Base-by-base conservation (phyloP, 768 basidiomycete species). In the Crassisporium funariophilum region DNA sequence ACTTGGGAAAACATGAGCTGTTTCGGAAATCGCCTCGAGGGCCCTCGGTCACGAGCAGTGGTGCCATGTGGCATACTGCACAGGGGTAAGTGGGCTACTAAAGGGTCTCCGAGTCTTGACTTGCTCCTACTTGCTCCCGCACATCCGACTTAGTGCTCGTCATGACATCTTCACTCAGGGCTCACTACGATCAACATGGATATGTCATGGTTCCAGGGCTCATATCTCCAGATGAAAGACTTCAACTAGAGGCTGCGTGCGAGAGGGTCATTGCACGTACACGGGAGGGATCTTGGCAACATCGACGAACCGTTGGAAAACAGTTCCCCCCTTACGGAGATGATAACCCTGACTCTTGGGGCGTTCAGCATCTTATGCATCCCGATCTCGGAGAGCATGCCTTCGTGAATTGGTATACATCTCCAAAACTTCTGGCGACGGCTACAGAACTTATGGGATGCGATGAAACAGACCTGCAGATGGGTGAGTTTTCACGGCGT, bases 341-440 rank as follows among this genome's bases (percentile, higher is more conserved):
- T 23, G 70, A 68, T 12, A 64, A 79, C 41, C 76, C 80, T 2
- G 88, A 91, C 63, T 79, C 83, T 0, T 90, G 88, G 88, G 89
- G 88, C 2, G 81, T 89, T 2, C 88, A 90, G 54, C 86, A 90
- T 51, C 62, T 86, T 35, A 90, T 91, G 89, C 88, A 90, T 56
- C 88, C 87, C 1, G 81, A 75, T 23, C 73, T 91, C 0, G 69
- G 63, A 0, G 83, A 87, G 56, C 70, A 76, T 0, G 70, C 57
- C 4, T 90, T 90, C 47, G 76, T 76, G 21, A 67, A 68, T 47
- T 89, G 85, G 84, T 91, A 90, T 55, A 82, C 83, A 10, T 80
- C 78, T 5, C 68, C 74, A 2, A 64, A 57, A 11, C 60, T 91
- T 10, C 57, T 78, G 0, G 58, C 55, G 5, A 73, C 69, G 0